phyloP scores from a whole-genome alignment of 768 basidiomycete genomes.

The Boletus reticuloceps region DNA sequence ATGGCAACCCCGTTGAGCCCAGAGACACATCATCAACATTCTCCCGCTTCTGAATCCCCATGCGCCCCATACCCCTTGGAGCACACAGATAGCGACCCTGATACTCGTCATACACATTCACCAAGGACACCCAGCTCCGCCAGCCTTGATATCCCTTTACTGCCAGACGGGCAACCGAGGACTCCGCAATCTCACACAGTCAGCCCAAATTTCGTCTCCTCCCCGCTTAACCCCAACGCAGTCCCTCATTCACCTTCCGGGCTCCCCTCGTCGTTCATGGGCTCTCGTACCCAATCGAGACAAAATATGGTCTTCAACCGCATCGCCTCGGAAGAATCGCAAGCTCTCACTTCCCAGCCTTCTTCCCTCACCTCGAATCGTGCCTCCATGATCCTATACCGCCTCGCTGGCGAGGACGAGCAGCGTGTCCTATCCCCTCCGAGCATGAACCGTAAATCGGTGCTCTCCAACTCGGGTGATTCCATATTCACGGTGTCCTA shows the following conservation, averaged over 20 bases:
- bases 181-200: constrained; percentile 29
- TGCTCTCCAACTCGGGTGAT: constrained; percentile 53
- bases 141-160: constrained; percentile 32
- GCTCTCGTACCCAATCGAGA: constrained; percentile 39
- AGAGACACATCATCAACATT: constrained; percentile 43
- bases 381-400: constrained; percentile 68
- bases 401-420: constrained; percentile 42
- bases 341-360: constrained; percentile 35
- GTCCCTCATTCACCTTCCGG: constrained; percentile 8
- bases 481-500: constrained; percentile 46
- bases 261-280: constrained; percentile 16
- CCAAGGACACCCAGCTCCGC: constrained; percentile 25
- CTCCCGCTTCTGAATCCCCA: too few species aligned
- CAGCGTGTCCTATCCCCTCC: constrained; percentile 36
- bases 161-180: constrained; percentile 16
- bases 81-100: constrained; percentile 5
- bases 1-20: constrained; percentile 44
- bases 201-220: constrained; percentile 41
- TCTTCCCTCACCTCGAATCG: constrained; percentile 28
- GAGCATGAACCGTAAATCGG: constrained; percentile 36
- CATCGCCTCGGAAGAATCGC: constrained; percentile 44
- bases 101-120: background rate
- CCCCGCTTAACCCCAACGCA: constrained; percentile 50
- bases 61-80: background rate
- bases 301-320: constrained; percentile 42